phyloP scores from a whole-genome alignment of 2,329 filamentous ascomycete species.

The Paecilomyces niveus region DNA sequence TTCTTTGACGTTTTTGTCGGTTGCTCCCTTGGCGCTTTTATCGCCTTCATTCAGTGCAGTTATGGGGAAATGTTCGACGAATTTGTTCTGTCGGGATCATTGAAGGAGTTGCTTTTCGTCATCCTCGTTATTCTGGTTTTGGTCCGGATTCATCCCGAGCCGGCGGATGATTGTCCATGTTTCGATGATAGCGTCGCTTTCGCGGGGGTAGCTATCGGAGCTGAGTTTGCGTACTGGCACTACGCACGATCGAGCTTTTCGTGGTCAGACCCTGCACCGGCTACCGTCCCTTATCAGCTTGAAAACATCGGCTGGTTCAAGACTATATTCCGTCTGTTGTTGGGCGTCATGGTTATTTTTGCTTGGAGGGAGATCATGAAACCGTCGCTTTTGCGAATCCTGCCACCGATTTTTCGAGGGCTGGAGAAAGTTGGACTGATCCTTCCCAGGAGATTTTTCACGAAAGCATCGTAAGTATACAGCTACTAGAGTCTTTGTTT shows the following conservation, averaged over 20 bases:
- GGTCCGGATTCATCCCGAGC: conserved; percentile 87
- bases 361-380: conserved; percentile 88
- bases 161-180: conserved; percentile 92
- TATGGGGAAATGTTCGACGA: conserved; percentile 57
- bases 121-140: conserved; percentile 63
- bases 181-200: conserved; percentile 96
- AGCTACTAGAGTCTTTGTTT: not conserved
- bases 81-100: conserved; percentile 61
- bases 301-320: conserved; percentile 58
- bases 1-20: conserved; percentile 86
- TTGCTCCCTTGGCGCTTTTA: conserved; percentile 63
- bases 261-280: conserved; percentile 48
- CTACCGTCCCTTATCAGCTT: conserved; percentile 59
- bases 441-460: conserved; percentile 84
- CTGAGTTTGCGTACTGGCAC: conserved; percentile 78
- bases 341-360: conserved; percentile 79
- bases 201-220: conserved; percentile 78
- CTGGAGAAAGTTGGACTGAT: conserved; percentile 73
- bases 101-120: conserved; percentile 57
- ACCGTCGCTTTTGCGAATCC: conserved; percentile 63
- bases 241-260: conserved; percentile 55
- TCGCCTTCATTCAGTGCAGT: conserved; percentile 50
- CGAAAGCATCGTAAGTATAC: conserved; percentile 61
- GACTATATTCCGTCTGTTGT: conserved; percentile 60
- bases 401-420: conserved; percentile 82